Conservation (phyloP, 495 filamentous ascomycete genomes). For the Daldinia vernicosa region DNA sequence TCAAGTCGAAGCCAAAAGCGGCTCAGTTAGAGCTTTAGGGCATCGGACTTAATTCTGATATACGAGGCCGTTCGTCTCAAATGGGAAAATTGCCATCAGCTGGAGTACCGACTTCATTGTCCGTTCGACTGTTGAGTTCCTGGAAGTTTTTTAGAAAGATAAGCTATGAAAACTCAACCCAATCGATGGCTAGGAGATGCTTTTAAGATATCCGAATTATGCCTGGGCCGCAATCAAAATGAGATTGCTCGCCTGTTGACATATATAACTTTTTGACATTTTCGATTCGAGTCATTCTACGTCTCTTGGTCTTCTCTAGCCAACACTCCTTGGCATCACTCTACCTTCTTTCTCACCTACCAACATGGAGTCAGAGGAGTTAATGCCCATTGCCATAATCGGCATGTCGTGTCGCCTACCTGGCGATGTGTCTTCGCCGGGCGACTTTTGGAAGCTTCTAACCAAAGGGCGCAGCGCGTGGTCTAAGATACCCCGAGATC, state of each 20-base stretch:
- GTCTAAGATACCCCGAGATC: constrained; percentile 66
- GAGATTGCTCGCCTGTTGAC: neutral
- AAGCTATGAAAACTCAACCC: constrained; percentile 16
- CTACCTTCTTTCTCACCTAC: constrained; percentile 11
- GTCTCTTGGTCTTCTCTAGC: constrained; percentile 8
- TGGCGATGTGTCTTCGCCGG: constrained; percentile 52
- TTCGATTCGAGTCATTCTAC: constrained; percentile 1
- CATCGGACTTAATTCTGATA: constrained; percentile 17
- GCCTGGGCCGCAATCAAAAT: neutral
- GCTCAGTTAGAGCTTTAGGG: neutral
- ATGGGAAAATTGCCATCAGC: neutral
- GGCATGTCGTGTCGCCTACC: constrained; percentile 61
- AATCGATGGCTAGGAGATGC: neutral
- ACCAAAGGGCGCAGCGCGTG: constrained; percentile 50
- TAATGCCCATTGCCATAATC: constrained; percentile 54
- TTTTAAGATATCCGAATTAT: constrained; percentile 7
- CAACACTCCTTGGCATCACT: constrained; percentile 7
- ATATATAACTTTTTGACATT: constrained; percentile 24
- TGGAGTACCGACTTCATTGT: constrained; percentile 29
- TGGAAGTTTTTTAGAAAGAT: neutral
- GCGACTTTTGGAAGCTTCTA: constrained; percentile 59
- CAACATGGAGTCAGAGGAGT: constrained; percentile 38
- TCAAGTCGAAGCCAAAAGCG: constrained; percentile 30
- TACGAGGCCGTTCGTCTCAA: constrained; percentile 15
- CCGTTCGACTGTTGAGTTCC: neutral